These are phyloP conservation scores for Pseudoscleropodium purum DNA, from an alignment of 225 moss, liverwort and hornwort species.

Conservation along the genomic window DNA sequence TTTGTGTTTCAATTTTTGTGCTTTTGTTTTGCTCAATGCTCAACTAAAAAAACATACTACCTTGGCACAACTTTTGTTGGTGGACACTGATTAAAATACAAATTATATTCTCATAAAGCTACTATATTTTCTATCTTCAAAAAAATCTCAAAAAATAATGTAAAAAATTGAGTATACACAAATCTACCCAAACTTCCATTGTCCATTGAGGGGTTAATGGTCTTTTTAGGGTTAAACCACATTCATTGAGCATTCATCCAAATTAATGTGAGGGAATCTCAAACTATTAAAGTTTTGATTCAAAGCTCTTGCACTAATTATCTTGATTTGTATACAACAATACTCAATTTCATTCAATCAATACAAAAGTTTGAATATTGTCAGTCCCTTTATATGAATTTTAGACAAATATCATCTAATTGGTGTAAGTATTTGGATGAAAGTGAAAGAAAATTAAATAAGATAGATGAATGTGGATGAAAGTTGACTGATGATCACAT, in stretches of 20 bases:
- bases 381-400: neutral
- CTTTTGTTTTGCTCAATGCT: rapidly evolving
- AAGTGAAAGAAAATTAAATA: neutral
- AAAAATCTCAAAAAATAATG: neutral
- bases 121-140: no score
- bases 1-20: rapidly evolving
- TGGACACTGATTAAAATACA: rapidly evolving
- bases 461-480: neutral
- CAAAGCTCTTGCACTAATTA: neutral
- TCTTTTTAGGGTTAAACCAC: rapidly evolving
- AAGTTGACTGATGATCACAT: neutral
- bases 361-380: neutral
- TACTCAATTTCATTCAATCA: neutral
- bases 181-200: rapidly evolving
- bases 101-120: rapidly evolving
- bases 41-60: neutral
- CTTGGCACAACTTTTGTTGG: no score
- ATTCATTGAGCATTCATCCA: neutral
- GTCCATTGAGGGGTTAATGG: rapidly evolving
- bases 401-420: rapidly evolving
- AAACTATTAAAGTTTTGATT: neutral
- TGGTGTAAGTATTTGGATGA: neutral
- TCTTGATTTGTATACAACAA: neutral
- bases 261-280: neutral
- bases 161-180: rapidly evolving